phyloP scores from a whole-genome alignment of 345 rosid genomes.

The Crucihimalaya himalaica region DNA sequence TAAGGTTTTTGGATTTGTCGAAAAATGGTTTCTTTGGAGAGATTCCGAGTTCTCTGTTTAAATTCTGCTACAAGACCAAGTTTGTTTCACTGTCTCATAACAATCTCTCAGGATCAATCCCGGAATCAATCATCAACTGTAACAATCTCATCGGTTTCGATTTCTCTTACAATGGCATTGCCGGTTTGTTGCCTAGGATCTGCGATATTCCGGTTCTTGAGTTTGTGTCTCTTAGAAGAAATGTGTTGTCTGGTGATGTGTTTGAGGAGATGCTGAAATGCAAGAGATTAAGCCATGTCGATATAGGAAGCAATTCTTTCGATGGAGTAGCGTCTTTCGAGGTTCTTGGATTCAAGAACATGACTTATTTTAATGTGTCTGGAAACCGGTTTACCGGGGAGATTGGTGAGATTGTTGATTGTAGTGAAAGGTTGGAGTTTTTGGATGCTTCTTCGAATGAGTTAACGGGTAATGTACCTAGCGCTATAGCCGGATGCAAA shows the following conservation, averaged over 20 bases:
- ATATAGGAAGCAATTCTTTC: conserved; percentile 76
- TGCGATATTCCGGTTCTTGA: conserved; percentile 63
- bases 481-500: conserved; percentile 61
- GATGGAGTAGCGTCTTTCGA: conserved; percentile 67
- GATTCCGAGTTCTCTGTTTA: conserved; percentile 71
- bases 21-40: conserved; percentile 64
- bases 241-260: conserved; percentile 65
- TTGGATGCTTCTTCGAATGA: conserved; percentile 79
- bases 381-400: conserved; percentile 65
- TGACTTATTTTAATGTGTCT: conserved; percentile 71
- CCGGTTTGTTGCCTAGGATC: conserved; percentile 57
- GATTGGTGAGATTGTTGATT: conserved; percentile 38
- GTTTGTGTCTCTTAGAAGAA: conserved; percentile 66
- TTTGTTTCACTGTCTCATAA: conserved; percentile 78
- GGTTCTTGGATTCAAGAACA: conserved; percentile 58
- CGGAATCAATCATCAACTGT: conserved; percentile 69
- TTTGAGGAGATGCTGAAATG: conserved; percentile 57
- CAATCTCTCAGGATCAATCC: conserved; percentile 71
- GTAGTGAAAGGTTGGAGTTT: conserved; percentile 61
- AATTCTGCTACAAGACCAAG: conserved; percentile 70
- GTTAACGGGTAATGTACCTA: conserved; percentile 64
- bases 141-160: conserved; percentile 74
- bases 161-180: conserved; percentile 75
- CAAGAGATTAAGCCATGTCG: conserved; percentile 58
- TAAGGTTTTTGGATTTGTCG: conserved; percentile 91